These are phyloP conservation scores for Lipomyces yamanashiensis DNA, from an alignment of 805 yeast species.

Conservation along the genomic window DNA sequence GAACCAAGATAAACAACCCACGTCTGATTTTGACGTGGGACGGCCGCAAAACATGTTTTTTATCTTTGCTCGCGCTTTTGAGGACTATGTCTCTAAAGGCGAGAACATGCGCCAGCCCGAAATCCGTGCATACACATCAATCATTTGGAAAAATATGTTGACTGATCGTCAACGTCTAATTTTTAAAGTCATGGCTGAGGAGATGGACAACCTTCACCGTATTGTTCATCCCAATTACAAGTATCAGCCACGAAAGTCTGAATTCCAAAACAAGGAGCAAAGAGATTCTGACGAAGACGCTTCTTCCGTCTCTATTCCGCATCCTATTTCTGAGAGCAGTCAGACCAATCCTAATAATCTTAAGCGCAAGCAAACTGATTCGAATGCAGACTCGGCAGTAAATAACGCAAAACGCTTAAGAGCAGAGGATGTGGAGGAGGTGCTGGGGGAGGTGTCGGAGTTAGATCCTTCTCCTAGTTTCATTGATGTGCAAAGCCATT, in stretches of 20 bases:
- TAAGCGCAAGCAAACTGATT: constrained; percentile 1
- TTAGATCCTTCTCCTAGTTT: no score
- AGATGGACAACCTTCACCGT: background rate
- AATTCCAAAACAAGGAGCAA: background rate
- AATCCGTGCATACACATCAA: background rate
- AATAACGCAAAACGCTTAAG: background rate
- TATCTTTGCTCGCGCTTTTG: constrained; percentile 1
- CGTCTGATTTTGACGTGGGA: background rate
- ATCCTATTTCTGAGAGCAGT: constrained; percentile 1
- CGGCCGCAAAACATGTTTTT: constrained; percentile 5
- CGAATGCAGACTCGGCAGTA: constrained; percentile 4
- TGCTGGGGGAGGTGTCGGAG: no score
- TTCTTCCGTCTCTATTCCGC: background rate
- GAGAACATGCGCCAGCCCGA: background rate
- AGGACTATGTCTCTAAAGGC: background rate
- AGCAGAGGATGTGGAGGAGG: background rate
- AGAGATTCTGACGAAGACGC: background rate
- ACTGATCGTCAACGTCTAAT: background rate
- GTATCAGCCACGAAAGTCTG: background rate
- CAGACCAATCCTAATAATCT: background rate
- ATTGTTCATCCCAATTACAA: background rate
- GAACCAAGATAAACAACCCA: background rate
- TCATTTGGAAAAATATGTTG: background rate
- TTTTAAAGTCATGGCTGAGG: background rate
- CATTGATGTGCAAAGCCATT: no score